These are phyloP conservation scores for Colletotrichum gigasporum DNA, from an alignment of 2,329 filamentous ascomycete species.

Conservation along the genomic window DNA sequence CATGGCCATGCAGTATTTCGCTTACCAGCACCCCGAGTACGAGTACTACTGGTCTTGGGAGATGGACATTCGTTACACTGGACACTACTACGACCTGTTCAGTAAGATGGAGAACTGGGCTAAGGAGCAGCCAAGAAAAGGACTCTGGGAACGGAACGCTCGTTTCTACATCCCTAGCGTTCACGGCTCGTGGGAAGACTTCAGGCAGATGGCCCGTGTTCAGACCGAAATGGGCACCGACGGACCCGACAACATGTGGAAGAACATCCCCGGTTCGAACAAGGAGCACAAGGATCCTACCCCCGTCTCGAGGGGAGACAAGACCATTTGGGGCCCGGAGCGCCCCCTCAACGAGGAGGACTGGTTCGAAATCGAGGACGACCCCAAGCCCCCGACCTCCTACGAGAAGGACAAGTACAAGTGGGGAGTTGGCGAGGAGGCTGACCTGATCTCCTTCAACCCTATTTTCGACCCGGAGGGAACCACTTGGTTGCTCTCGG, in stretches of 20 bases:
- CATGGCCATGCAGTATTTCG: constrained; percentile 96
- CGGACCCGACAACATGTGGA: constrained; percentile 75
- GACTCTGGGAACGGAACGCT: constrained; percentile 82
- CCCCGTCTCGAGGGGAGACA: constrained; percentile 54
- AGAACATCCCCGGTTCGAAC: constrained; percentile 54
- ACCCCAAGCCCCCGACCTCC: constrained; percentile 74
- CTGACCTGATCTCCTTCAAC: constrained; percentile 91
- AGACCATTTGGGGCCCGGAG: constrained; percentile 85
- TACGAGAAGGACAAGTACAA: constrained; percentile 83
- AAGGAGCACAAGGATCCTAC: constrained; percentile 36
- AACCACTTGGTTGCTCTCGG: constrained; percentile 83
- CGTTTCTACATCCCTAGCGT: constrained; percentile 82
- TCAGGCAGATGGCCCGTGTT: constrained; percentile 78
- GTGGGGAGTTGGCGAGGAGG: constrained; percentile 91
- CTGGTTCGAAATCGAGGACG: constrained; percentile 77
- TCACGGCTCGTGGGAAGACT: constrained; percentile 83
- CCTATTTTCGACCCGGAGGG: constrained; percentile 91
- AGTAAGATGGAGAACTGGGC: constrained; percentile 76
- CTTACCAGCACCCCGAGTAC: constrained; percentile 87
- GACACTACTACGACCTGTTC: constrained; percentile 83
- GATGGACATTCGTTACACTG: constrained; percentile 91
- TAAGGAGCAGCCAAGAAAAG: constrained; percentile 78
- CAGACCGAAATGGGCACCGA: constrained; percentile 77
- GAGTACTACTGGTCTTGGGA: constrained; percentile 97
- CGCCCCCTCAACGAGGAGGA: constrained; percentile 75